These are phyloP conservation scores for Vaccinium darrowii DNA, from an alignment of 148 eudicot genomes.

Conservation along the genomic window DNA sequence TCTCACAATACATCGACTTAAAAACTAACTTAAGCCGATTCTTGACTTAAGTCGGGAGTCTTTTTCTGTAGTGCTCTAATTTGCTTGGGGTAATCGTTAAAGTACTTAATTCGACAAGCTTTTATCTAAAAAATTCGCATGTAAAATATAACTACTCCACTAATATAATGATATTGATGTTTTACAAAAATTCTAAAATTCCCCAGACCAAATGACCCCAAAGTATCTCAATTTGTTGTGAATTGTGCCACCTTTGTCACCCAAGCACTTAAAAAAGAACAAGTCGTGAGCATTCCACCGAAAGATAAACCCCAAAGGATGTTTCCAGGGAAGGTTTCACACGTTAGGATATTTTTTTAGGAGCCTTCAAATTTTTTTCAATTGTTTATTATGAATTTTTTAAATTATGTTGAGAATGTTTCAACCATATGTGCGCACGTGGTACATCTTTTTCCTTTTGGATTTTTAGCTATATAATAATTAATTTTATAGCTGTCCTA, in stretches of 20 bases:
- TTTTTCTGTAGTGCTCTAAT: too few species aligned
- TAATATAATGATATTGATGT: too few species aligned
- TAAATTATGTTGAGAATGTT: neutral
- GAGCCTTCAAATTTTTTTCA: neutral
- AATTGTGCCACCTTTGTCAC: neutral
- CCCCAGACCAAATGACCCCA: too few species aligned
- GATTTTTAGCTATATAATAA: neutral
- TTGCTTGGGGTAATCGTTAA: too few species aligned
- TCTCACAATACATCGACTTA: too few species aligned
- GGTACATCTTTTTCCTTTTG: neutral
- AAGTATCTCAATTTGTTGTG: neutral
- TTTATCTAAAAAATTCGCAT: too few species aligned
- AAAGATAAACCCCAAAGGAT: neutral
- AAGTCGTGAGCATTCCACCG: neutral
- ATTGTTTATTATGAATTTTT: neutral
- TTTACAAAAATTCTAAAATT: too few species aligned
- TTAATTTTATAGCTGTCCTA: neutral
- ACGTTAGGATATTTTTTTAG: neutral
- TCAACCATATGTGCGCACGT: neutral
- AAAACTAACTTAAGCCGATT: too few species aligned
- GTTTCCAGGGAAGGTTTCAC: neutral
- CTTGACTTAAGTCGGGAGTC: too few species aligned
- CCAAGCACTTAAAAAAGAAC: neutral
- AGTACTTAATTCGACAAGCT: too few species aligned
- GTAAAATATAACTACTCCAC: too few species aligned